Evolutionary conservation across 1,284 basidiomycete species (phyloP).

Genomic region (Fomitopsis schrenkii): DNA sequence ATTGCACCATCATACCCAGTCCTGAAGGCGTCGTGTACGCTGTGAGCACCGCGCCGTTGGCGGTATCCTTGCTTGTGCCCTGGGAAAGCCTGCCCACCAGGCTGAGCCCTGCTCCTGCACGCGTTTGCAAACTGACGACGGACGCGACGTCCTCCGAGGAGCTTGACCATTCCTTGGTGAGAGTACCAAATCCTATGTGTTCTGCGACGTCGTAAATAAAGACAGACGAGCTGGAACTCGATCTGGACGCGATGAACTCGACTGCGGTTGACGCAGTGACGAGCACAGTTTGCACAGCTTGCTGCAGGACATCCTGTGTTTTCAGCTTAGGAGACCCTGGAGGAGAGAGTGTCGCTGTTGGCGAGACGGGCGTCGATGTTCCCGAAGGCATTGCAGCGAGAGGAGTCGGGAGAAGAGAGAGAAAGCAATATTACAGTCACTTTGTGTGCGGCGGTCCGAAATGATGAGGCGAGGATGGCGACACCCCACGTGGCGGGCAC

Average conservation of each 20-base stretch:
- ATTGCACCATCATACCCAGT: slow-evolving; percentile 73
- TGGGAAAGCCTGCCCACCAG: slow-evolving; percentile 81
- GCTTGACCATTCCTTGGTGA: slow-evolving; percentile 58
- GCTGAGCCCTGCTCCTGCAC: slow-evolving; percentile 81
- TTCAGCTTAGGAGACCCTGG: slow-evolving; percentile 27
- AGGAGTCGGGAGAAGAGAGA: slow-evolving; percentile 1
- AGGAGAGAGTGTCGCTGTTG: slow-evolving; percentile 29
- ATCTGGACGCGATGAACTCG: slow-evolving; percentile 60
- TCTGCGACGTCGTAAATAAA: slow-evolving; percentile 82
- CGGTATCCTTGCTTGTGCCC: slow-evolving; percentile 64
- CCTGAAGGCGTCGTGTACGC: slow-evolving; percentile 76
- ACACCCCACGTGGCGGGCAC: not conserved
- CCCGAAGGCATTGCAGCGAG: slow-evolving; percentile 24
- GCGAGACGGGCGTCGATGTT: slow-evolving; percentile 27
- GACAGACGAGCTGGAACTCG: slow-evolving; percentile 55
- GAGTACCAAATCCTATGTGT: slow-evolving; percentile 70
- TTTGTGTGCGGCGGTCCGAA: not conserved
- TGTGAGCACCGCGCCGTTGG: slow-evolving; percentile 57
- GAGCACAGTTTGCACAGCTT: slow-evolving; percentile 25
- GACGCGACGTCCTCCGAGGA: slow-evolving; percentile 41
- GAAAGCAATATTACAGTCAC: not conserved
- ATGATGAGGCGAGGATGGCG: slow-evolving; percentile 7
- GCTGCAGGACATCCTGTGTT: slow-evolving; percentile 18
- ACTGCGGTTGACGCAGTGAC: slow-evolving; percentile 55
- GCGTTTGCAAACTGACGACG: slow-evolving; percentile 76